Conservation (phyloP, 2,329 filamentous ascomycete genomes). For the Diaporthe batatas region DNA sequence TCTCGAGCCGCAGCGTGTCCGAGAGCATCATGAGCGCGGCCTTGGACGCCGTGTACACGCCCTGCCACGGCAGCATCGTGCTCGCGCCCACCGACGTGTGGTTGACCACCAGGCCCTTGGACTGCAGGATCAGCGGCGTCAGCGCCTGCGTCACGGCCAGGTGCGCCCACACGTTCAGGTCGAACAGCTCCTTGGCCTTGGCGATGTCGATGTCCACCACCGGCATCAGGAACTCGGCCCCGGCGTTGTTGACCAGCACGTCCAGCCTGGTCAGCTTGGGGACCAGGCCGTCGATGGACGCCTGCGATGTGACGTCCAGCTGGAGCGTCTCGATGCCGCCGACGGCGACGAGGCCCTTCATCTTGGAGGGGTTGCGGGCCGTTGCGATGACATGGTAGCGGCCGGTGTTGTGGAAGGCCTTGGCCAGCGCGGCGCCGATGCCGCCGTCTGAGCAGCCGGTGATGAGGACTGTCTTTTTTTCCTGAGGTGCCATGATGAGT, state of each 20-base stretch:
- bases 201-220: slow-evolving; percentile 48
- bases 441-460: no score
- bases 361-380: not conserved
- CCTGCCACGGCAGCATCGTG: slow-evolving; percentile 41
- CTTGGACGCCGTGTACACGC: slow-evolving; percentile 41
- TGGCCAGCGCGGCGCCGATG: no score
- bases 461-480: no score
- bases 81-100: no score
- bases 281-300: no score
- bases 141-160: no score
- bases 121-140: no score
- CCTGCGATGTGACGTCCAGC: not conserved
- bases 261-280: not conserved
- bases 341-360: not conserved
- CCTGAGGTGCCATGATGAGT: no score
- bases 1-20: slow-evolving; percentile 48
- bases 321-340: slow-evolving; percentile 1
- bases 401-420: no score
- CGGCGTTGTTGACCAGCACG: slow-evolving; percentile 34
- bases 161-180: slow-evolving; percentile 50
- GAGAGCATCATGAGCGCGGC: slow-evolving; percentile 44
- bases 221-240: not conserved
- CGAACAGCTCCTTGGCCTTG: slow-evolving; percentile 46
- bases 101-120: no score
- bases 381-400: slow-evolving; percentile 8